Conservation (phyloP, 352 stramenopile genomes). For the Phytophthora syringae region DNA sequence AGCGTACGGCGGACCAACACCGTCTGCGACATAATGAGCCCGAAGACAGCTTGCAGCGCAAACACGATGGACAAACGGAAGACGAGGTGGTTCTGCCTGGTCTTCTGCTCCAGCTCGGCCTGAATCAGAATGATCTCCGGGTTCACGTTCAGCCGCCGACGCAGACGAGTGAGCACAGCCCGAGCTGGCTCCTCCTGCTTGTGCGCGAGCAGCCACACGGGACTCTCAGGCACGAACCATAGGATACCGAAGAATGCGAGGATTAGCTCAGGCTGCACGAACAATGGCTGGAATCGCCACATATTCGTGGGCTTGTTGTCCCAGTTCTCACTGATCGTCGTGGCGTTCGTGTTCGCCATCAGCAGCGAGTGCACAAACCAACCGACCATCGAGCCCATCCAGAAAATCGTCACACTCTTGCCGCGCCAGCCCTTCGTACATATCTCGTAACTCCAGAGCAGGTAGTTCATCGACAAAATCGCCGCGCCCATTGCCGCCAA, state of each 20-base stretch:
- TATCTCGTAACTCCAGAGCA: slow-evolving; percentile 88
- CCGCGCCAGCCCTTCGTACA: slow-evolving; percentile 88
- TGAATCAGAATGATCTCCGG: slow-evolving; percentile 65
- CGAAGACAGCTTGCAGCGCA: slow-evolving; percentile 65
- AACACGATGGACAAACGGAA: slow-evolving; percentile 75
- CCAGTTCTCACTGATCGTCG: slow-evolving; percentile 41
- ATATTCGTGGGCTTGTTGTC: slow-evolving; percentile 54
- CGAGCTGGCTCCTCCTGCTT: slow-evolving; percentile 63
- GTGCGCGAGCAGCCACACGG: slow-evolving; percentile 73
- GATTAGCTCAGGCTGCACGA: slow-evolving; percentile 66
- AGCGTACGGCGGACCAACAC: slow-evolving; percentile 62
- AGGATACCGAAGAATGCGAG: slow-evolving; percentile 59
- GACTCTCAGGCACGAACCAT: slow-evolving; percentile 81
- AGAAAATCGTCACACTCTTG: slow-evolving; percentile 84
- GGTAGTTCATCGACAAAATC: slow-evolving; percentile 78
- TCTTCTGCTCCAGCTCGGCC: slow-evolving; percentile 57
- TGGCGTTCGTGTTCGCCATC: slow-evolving; percentile 58
- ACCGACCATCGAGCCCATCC: slow-evolving; percentile 75
- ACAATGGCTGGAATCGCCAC: slow-evolving; percentile 72
- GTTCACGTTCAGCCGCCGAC: slow-evolving; percentile 73
- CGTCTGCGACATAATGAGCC: slow-evolving; percentile 70
- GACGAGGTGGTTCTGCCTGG: slow-evolving; percentile 54
- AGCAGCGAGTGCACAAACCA: slow-evolving; percentile 71
- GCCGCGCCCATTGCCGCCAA: slow-evolving; percentile 62
- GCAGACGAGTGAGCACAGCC: slow-evolving; percentile 60